Conservation (phyloP, 2,329 filamentous ascomycete genomes). For the Fragosphaeria purpurea region DNA sequence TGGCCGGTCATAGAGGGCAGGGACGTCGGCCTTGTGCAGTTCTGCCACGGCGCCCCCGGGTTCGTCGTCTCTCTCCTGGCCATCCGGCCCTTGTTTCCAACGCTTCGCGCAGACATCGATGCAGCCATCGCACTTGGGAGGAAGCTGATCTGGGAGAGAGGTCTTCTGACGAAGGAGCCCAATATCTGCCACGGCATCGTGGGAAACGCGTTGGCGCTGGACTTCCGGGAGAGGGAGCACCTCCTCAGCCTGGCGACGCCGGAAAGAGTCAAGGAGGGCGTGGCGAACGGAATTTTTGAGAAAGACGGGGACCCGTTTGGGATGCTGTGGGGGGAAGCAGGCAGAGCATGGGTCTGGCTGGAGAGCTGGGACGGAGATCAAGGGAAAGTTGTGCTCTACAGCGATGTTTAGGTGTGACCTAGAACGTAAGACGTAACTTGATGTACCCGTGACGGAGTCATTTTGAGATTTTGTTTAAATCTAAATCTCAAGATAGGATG, state of each 20-base stretch:
- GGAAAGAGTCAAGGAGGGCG: constrained; percentile 36
- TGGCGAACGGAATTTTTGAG: constrained; percentile 16
- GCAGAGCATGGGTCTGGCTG: constrained; percentile 20
- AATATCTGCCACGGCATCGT: constrained; percentile 50
- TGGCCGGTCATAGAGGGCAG: constrained; percentile 17
- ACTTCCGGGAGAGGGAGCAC: constrained; percentile 28
- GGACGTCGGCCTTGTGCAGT: constrained; percentile 36
- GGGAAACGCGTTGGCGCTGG: constrained; percentile 39
- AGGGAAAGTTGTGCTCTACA: constrained; percentile 16
- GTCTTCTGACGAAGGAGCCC: constrained; percentile 49
- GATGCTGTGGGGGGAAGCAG: constrained; percentile 14
- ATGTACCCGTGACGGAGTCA: no score
- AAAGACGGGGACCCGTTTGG: constrained; percentile 16
- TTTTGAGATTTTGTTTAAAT: no score
- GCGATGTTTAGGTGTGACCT: constrained; percentile 13
- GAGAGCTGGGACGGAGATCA: constrained; percentile 9
- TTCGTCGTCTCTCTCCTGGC: constrained; percentile 43
- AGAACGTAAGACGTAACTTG: no score
- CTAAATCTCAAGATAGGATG: no score
- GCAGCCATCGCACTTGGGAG: constrained; percentile 36
- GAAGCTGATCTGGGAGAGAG: constrained; percentile 40
- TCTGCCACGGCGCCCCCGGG: constrained; percentile 52
- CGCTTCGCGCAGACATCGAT: constrained; percentile 37
- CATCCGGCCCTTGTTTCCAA: constrained; percentile 40
- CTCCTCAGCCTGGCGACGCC: constrained; percentile 46